phyloP scores from a whole-genome alignment of 352 stramenopile genomes.

The Pythium vanterpoolii region DNA sequence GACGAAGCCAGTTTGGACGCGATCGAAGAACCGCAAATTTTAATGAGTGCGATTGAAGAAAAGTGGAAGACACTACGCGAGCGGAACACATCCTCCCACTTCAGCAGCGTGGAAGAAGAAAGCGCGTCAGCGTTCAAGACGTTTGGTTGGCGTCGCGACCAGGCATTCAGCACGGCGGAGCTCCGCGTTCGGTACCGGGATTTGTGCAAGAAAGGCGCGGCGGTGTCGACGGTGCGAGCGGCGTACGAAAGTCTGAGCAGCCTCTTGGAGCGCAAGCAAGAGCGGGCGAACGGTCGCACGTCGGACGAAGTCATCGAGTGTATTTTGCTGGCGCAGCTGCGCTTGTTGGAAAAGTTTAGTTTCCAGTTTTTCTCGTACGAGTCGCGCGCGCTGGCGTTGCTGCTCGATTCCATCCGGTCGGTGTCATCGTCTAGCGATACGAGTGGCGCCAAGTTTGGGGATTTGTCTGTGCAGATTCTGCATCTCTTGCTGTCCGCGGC shows the following conservation, averaged over 20 bases:
- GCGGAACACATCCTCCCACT: slow-evolving; percentile 36
- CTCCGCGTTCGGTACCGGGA: slow-evolving; percentile 63
- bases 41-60: slow-evolving; percentile 78
- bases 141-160: slow-evolving; percentile 61
- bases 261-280: slow-evolving; percentile 48
- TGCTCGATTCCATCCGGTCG: slow-evolving; percentile 30
- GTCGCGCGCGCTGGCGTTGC: slow-evolving; percentile 57
- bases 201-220: slow-evolving; percentile 44
- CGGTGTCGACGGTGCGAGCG: slow-evolving; percentile 44
- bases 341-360: slow-evolving; percentile 65
- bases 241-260: slow-evolving; percentile 61
- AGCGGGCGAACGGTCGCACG: slow-evolving; percentile 44
- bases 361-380: slow-evolving; percentile 81
- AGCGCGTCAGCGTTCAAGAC: slow-evolving; percentile 53
- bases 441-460: slow-evolving; percentile 3
- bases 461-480: slow-evolving; percentile 22
- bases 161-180: slow-evolving; percentile 40
- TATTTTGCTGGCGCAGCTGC: slow-evolving; percentile 63
- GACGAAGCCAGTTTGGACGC: slow-evolving; percentile 49
- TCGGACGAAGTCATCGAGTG: slow-evolving; percentile 69
- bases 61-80: slow-evolving; percentile 63
- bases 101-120: slow-evolving; percentile 36
- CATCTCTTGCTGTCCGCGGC: slow-evolving; percentile 16
- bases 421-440: neutral
- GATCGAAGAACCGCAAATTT: slow-evolving; percentile 68